These are phyloP conservation scores for Simplicillium sp. DNA, from an alignment of 2,329 filamentous ascomycete genomes.

Conservation along the genomic window DNA sequence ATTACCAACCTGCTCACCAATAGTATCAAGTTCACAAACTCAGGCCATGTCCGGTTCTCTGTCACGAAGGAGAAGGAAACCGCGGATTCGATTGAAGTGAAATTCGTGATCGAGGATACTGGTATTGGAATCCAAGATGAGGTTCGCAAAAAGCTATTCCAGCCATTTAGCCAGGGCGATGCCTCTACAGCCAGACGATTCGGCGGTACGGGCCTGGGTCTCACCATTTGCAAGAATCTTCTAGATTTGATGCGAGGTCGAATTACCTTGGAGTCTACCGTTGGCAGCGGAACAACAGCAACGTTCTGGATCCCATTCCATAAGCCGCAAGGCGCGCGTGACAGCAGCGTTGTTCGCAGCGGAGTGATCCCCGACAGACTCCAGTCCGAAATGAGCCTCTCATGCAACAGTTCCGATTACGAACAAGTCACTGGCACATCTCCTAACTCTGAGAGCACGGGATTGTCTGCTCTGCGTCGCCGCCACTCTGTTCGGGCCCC, in stretches of 20 bases:
- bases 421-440: constrained; percentile 36
- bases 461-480: constrained; percentile 16
- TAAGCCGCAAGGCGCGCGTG: constrained; percentile 46
- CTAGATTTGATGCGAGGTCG: constrained; percentile 70
- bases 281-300: constrained; percentile 62
- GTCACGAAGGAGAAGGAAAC: constrained; percentile 56
- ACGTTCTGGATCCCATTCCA: constrained; percentile 71
- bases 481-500: constrained; percentile 24
- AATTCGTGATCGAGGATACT: constrained; percentile 66
- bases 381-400: constrained; percentile 54
- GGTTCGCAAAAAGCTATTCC: constrained; percentile 63
- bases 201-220: constrained; percentile 66
- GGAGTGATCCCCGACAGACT: constrained; percentile 58
- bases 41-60: constrained; percentile 58
- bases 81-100: constrained; percentile 54
- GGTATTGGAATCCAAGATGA: constrained; percentile 77
- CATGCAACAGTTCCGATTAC: constrained; percentile 57
- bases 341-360: constrained; percentile 48
- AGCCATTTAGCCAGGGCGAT: constrained; percentile 75
- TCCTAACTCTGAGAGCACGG: constrained; percentile 16
- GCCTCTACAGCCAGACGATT: constrained; percentile 71
- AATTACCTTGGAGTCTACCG: constrained; percentile 59
- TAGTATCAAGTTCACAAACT: constrained; percentile 64
- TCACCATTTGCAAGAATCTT: constrained; percentile 75
- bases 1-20: constrained; percentile 72